A percentile compares a stretch with the other conserved stretches of the same genome.
Evolutionary conservation across 2,329 filamentous ascomycete genomes (phyloP).

Genomic region (Cordyceps cateniannulata): DNA sequence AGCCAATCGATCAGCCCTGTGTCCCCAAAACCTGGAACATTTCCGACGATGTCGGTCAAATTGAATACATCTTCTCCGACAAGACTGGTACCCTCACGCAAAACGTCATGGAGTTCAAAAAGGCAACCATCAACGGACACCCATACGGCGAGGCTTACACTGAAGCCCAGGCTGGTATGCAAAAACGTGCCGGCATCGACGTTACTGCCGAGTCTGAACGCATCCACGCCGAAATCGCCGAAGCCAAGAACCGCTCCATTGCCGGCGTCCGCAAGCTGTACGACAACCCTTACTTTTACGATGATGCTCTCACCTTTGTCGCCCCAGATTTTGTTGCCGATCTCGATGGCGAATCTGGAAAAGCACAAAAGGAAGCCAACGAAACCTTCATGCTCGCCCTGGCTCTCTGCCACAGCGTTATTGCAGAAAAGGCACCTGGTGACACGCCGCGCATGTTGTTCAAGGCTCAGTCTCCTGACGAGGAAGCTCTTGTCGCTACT

Average conservation of each 20-base stretch:
- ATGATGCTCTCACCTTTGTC: slow-evolving; percentile 86
- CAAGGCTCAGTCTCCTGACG: slow-evolving; percentile 95
- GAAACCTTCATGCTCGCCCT: slow-evolving; percentile 91
- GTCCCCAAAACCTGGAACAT: slow-evolving; percentile 99
- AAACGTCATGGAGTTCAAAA: slow-evolving; percentile 99
- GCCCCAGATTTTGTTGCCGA: slow-evolving; percentile 85
- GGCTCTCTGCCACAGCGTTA: slow-evolving; percentile 94
- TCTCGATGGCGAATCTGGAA: slow-evolving; percentile 67
- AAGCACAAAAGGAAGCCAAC: slow-evolving; percentile 69
- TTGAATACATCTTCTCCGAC: slow-evolving; percentile 98
- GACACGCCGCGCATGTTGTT: slow-evolving; percentile 87
- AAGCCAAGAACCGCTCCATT: slow-evolving; percentile 68
- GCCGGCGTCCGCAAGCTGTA: slow-evolving; percentile 67
- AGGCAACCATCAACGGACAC: slow-evolving; percentile 92
- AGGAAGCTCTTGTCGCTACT: slow-evolving; percentile 88
- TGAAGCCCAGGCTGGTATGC: slow-evolving; percentile 93
- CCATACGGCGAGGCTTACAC: slow-evolving; percentile 97
- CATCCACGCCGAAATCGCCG: slow-evolving; percentile 70
- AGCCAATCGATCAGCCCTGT: slow-evolving; percentile 86
- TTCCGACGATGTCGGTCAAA: slow-evolving; percentile 93
- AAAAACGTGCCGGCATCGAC: slow-evolving; percentile 81
- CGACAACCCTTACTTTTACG: slow-evolving; percentile 84
- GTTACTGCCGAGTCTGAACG: slow-evolving; percentile 72
- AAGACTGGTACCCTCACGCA: slow-evolving; percentile 95
- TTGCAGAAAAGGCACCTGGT: slow-evolving; percentile 83